phyloP scores from a whole-genome alignment of 495 filamentous ascomycete genomes.

The Parachaetomium inaequale region DNA sequence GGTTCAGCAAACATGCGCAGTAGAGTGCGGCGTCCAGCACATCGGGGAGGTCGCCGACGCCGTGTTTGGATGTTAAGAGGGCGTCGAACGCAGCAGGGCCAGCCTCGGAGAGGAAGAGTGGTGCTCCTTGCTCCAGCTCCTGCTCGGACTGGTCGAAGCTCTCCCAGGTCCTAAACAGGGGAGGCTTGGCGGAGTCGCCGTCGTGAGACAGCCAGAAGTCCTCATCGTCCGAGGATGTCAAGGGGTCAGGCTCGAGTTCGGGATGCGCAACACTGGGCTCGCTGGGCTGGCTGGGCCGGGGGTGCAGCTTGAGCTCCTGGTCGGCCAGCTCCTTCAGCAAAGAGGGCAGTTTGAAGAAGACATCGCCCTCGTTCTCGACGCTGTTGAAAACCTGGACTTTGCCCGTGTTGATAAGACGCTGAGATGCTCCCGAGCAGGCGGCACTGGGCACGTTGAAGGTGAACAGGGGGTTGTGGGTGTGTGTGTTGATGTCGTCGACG shows the following conservation, averaged over 20 bases:
- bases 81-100: conserved; percentile 72
- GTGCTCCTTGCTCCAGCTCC: conserved; percentile 17
- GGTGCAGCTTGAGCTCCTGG: conserved; percentile 19
- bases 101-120: conserved; percentile 72
- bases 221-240: conserved; percentile 20
- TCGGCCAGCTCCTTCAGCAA: conserved; percentile 31
- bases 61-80: conserved; percentile 40
- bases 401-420: neutral
- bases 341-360: conserved; percentile 45
- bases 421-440: neutral
- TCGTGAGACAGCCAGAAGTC: conserved; percentile 56
- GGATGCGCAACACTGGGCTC: neutral
- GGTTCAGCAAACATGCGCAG: conserved; percentile 59
- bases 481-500: conserved; percentile 10
- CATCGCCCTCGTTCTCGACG: conserved; percentile 21
- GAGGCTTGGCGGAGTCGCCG: conserved; percentile 27
- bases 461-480: conserved; percentile 28
- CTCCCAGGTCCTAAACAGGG: conserved; percentile 69
- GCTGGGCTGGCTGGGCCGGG: neutral
- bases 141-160: conserved; percentile 51
- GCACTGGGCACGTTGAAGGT: conserved; percentile 20
- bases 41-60: conserved; percentile 22
- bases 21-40: conserved; percentile 49
- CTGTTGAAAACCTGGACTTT: neutral
- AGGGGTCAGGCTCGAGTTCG: conserved; percentile 6